Evolutionary conservation across 1,284 basidiomycete species (phyloP).

Genomic region (Schizopora paradoxa): DNA sequence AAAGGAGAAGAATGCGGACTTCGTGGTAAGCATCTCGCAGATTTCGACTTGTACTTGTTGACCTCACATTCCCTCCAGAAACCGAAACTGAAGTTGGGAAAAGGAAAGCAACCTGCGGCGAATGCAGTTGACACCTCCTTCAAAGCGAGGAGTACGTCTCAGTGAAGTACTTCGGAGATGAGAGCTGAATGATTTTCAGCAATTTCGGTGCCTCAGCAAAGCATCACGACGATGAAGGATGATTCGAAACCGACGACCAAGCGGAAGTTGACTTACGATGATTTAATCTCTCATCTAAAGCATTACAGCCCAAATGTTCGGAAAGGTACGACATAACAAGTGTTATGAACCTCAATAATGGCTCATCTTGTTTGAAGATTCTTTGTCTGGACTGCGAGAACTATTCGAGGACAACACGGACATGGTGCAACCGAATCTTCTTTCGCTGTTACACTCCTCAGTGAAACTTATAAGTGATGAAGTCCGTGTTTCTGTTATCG

Average conservation of each 20-base stretch:
- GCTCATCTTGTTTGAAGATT: slow-evolving; percentile 46
- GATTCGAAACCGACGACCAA: slow-evolving; percentile 62
- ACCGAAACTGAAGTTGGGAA: slow-evolving; percentile 94
- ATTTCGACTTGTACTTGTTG: slow-evolving; percentile 12
- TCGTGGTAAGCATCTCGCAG: slow-evolving; percentile 49
- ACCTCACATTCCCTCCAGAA: slow-evolving; percentile 51
- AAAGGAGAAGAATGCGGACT: slow-evolving; percentile 86
- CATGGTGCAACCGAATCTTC: slow-evolving; percentile 52
- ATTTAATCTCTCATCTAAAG: slow-evolving; percentile 74
- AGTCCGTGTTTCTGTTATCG: slow-evolving; percentile 35
- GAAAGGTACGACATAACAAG: slow-evolving; percentile 55
- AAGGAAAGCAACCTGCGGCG: slow-evolving; percentile 77
- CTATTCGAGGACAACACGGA: slow-evolving; percentile 65
- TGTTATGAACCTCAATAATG: no score
- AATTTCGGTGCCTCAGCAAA: slow-evolving; percentile 86
- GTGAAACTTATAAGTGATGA: slow-evolving; percentile 79
- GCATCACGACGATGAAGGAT: slow-evolving; percentile 55
- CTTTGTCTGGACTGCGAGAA: slow-evolving; percentile 78
- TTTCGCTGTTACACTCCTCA: slow-evolving; percentile 60
- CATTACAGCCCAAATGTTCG: slow-evolving; percentile 79
- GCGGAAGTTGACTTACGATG: slow-evolving; percentile 71
- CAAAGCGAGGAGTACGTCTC: slow-evolving; percentile 78
- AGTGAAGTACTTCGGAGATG: slow-evolving; percentile 12
- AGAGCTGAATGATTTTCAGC: slow-evolving; percentile 42
- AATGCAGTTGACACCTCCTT: slow-evolving; percentile 96